These are phyloP conservation scores for Fraxinus xanthoxyloides DNA, from an alignment of 305 asterid species.

Conservation along the genomic window DNA sequence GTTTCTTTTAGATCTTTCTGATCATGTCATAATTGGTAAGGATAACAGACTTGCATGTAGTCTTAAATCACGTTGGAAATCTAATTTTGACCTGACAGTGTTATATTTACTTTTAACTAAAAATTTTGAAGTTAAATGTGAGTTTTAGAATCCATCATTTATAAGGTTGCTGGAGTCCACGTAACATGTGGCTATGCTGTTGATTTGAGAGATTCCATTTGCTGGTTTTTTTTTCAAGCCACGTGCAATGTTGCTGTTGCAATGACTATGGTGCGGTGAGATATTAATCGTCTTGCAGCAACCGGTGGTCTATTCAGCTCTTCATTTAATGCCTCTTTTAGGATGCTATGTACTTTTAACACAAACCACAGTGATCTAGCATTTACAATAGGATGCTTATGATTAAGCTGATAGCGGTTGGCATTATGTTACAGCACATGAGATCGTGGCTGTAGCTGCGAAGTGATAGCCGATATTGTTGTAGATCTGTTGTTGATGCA, in stretches of 20 bases:
- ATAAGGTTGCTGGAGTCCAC: constrained; percentile 34
- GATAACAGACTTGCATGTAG: constrained; percentile 22
- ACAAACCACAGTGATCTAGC: background rate
- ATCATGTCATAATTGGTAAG: constrained; percentile 51
- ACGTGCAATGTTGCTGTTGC: background rate
- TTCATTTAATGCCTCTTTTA: background rate
- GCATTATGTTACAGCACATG: constrained; percentile 45
- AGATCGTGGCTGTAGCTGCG: constrained; percentile 47
- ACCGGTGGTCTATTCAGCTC: constrained; percentile 7
- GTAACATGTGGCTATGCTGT: constrained; percentile 30
- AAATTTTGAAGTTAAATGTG: constrained; percentile 22
- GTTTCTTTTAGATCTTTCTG: constrained; percentile 28
- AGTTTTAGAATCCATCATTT: constrained; percentile 26
- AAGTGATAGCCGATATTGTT: constrained; percentile 32
- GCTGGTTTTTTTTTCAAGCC: constrained; percentile 23
- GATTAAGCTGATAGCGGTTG: constrained; percentile 30
- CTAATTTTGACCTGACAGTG: constrained; percentile 23
- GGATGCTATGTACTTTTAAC: constrained; percentile 1
- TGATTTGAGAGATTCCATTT: constrained; percentile 25
- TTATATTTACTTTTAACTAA: constrained; percentile 23
- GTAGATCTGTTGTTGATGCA: constrained; percentile 44
- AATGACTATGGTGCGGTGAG: constrained; percentile 17
- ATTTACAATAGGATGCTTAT: background rate
- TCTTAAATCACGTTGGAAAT: constrained; percentile 25
- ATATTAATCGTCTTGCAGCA: background rate